Evolutionary conservation across 116 monocot genomes (phyloP).

Genomic region (Posidonia oceanica): DNA sequence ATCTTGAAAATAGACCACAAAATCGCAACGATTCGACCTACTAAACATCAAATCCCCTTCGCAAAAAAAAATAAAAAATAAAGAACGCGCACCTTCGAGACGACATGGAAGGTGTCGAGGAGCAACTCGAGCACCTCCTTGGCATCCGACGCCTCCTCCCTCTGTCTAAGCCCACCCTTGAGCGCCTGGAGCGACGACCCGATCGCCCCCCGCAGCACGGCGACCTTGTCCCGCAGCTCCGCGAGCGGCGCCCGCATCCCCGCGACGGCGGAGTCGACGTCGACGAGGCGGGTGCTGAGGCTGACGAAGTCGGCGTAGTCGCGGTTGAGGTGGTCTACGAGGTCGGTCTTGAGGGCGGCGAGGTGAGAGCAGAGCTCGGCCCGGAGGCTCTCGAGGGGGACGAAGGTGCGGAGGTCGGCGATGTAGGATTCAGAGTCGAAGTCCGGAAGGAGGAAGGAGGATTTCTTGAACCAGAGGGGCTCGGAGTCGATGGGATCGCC

Average conservation of each 20-base stretch:
- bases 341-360: constrained; percentile 64
- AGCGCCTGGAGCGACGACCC: constrained; percentile 38
- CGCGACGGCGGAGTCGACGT: constrained; percentile 61
- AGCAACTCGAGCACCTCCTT: constrained; percentile 74
- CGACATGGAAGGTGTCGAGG: constrained; percentile 87
- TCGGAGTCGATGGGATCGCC: constrained; percentile 61
- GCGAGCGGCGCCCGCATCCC: constrained; percentile 74
- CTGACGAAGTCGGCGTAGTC: constrained; percentile 95
- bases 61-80: background rate
- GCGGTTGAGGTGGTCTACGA: constrained; percentile 92
- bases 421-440: constrained; percentile 71
- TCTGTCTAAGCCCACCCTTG: constrained; percentile 44
- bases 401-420: constrained; percentile 72
- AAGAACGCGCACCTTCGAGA: constrained; percentile 56
- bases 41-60: no score
- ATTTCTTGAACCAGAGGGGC: constrained; percentile 64
- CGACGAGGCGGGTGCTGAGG: constrained; percentile 78
- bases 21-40: no score
- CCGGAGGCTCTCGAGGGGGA: constrained; percentile 84
- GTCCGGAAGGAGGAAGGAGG: constrained; percentile 47
- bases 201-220: constrained; percentile 28
- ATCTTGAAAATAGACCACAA: background rate
- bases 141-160: constrained; percentile 53
- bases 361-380: constrained; percentile 79
- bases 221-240: constrained; percentile 67